phyloP scores from a whole-genome alignment of 108 stramenopile species.

The Chaetoceros tenuissimus region DNA sequence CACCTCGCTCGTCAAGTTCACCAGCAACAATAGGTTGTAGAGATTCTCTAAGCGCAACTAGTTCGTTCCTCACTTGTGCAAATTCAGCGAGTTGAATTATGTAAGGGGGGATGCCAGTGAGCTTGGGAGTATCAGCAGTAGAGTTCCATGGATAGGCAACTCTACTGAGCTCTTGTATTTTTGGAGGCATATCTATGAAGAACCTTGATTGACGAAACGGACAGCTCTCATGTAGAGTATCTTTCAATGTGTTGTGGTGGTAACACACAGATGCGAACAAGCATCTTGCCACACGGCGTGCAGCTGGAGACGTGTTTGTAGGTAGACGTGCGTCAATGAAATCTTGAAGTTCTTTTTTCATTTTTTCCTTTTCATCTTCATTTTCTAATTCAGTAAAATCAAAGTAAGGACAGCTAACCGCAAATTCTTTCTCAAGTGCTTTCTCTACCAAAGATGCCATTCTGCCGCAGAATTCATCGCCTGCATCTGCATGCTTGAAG shows the following conservation, averaged over 20 bases:
- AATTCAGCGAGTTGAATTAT: slow-evolving; percentile 3
- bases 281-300: neutral
- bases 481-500: slow-evolving; percentile 7
- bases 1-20: neutral
- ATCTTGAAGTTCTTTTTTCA: neutral
- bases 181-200: slow-evolving; percentile 7
- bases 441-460: neutral
- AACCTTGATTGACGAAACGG: slow-evolving; percentile 5
- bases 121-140: slow-evolving; percentile 7
- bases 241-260: slow-evolving; percentile 1
- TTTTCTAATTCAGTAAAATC: neutral
- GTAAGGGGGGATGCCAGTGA: slow-evolving; percentile 17
- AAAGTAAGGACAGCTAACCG: neutral
- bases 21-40: neutral
- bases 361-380: neutral
- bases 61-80: neutral
- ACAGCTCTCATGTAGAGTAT: neutral
- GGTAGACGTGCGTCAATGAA: neutral
- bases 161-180: neutral
- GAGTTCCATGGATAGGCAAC: slow-evolving; percentile 11
- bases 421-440: neutral
- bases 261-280: slow-evolving; percentile 9
- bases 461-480: slow-evolving; percentile 9
- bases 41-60: neutral
- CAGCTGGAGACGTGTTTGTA: neutral